phyloP scores from a whole-genome alignment of 164 flowering plant species.

The Aristolochia californica region DNA sequence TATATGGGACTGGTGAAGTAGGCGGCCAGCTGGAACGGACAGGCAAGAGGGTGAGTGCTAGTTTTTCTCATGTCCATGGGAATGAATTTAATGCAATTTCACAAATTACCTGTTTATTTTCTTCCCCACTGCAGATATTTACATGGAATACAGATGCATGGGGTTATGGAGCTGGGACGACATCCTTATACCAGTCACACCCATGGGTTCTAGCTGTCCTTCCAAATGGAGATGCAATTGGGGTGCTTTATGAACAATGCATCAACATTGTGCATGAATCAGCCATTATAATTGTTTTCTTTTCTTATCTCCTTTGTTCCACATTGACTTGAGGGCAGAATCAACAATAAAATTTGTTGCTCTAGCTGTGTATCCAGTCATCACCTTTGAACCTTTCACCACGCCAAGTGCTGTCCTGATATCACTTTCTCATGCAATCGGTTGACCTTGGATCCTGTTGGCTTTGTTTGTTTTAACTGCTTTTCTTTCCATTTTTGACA shows the following conservation, averaged over 20 bases:
- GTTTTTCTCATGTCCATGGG: neutral
- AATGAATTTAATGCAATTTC: too few relatives aligned
- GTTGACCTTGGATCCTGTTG: constrained; percentile 18
- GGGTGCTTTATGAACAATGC: constrained; percentile 34
- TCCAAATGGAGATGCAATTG: constrained; percentile 77
- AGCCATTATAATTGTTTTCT: neutral
- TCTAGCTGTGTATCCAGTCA: constrained; percentile 56
- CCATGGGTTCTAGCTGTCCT: constrained; percentile 93
- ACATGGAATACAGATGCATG: constrained; percentile 88
- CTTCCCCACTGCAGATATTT: constrained; percentile 36
- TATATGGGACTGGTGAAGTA: constrained; percentile 92
- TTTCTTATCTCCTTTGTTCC: constrained; percentile 4
- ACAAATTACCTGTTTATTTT: constrained; percentile 4
- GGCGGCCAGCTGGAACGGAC: constrained; percentile 91
- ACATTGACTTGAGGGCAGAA: constrained; percentile 76
- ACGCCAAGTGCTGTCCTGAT: constrained; percentile 62
- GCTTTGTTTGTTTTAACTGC: too few relatives aligned
- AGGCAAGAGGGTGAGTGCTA: constrained; percentile 62
- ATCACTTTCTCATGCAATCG: constrained; percentile 70
- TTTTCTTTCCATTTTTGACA: too few relatives aligned
- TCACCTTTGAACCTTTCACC: constrained; percentile 84
- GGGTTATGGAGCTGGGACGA: constrained; percentile 83
- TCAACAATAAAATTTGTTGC: constrained; percentile 51
- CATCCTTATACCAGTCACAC: constrained; percentile 90
- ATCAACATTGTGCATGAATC: neutral